phyloP scores from a whole-genome alignment of 768 basidiomycete species.

The Russula compacta region DNA sequence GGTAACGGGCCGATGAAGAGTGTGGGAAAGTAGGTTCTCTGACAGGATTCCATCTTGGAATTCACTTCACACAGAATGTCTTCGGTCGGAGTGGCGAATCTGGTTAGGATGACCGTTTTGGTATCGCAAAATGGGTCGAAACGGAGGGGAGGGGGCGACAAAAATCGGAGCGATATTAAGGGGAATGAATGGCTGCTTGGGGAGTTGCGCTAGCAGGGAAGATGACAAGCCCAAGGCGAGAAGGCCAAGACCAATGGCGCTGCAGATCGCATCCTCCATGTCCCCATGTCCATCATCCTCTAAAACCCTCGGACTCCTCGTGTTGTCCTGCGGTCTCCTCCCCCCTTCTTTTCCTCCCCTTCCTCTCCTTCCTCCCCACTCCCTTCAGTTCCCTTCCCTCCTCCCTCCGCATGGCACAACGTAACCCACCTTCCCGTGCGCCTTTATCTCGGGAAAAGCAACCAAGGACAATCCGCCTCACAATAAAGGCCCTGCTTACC shows the following conservation, averaged over 20 bases:
- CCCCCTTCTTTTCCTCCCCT: neutral
- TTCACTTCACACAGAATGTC: neutral
- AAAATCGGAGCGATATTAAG: neutral
- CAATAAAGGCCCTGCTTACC: slow-evolving; percentile 29
- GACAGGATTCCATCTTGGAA: neutral
- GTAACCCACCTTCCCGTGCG: neutral
- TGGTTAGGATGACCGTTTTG: neutral
- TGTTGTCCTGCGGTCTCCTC: neutral
- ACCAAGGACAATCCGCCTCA: slow-evolving; percentile 29
- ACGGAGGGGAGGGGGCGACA: neutral
- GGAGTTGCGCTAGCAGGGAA: neutral
- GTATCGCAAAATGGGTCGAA: neutral
- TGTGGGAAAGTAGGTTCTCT: neutral
- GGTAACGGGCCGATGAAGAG: neutral
- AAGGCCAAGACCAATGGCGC: neutral
- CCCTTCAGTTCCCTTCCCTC: neutral
- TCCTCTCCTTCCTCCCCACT: no score
- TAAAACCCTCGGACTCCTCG: slow-evolving; percentile 4
- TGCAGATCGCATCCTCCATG: neutral
- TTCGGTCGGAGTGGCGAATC: neutral
- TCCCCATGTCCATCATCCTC: neutral
- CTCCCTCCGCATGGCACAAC: slow-evolving; percentile 7
- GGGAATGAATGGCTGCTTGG: neutral
- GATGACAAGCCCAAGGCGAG: slow-evolving; percentile 7
- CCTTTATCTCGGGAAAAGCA: slow-evolving; percentile 20